Percentiles rank a stretch among this genome's conserved stretches.
Evolutionary conservation across 176 grass and related monocot genomes (phyloP).

Genomic region (Typha latifolia): DNA sequence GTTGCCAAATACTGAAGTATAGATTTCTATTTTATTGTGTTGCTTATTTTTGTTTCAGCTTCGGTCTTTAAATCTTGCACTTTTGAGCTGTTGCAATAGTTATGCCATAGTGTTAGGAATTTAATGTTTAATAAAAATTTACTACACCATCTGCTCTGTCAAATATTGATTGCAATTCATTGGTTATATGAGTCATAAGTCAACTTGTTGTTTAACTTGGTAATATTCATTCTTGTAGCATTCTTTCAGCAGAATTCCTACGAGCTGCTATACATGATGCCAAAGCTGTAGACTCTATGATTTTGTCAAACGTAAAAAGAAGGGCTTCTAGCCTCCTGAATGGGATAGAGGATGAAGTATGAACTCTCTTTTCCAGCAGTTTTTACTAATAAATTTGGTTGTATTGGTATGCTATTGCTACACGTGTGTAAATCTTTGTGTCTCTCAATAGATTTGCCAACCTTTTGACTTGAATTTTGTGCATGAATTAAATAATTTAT

Average conservation of each 20-base stretch:
- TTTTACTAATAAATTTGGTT: constrained; percentile 12
- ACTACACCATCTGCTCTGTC: neutral
- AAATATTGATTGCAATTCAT: neutral
- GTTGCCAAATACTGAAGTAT: too few relatives aligned
- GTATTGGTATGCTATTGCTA: neutral
- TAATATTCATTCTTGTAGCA: constrained; percentile 92
- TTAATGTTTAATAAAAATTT: neutral
- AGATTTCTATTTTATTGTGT: too few relatives aligned
- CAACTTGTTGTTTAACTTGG: constrained; percentile 51
- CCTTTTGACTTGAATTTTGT: neutral
- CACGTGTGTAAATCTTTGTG: neutral
- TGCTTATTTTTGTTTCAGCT: too few relatives aligned
- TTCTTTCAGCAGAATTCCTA: constrained; percentile 99
- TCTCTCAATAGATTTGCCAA: neutral
- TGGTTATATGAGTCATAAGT: constrained; percentile 12
- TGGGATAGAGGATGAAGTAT: constrained; percentile 69
- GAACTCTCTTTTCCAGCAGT: constrained; percentile 11
- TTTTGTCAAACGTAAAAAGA: constrained; percentile 59
- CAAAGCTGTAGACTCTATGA: constrained; percentile 61
- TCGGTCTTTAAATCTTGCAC: too few relatives aligned
- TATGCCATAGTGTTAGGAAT: neutral
- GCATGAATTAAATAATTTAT: neutral
- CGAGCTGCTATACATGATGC: constrained; percentile 80
- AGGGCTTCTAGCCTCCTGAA: constrained; percentile 48
- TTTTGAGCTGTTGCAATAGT: neutral